Evolutionary conservation across 805 yeast genomes (phyloP).

Genomic region (Metschnikowia kofuensis): DNA sequence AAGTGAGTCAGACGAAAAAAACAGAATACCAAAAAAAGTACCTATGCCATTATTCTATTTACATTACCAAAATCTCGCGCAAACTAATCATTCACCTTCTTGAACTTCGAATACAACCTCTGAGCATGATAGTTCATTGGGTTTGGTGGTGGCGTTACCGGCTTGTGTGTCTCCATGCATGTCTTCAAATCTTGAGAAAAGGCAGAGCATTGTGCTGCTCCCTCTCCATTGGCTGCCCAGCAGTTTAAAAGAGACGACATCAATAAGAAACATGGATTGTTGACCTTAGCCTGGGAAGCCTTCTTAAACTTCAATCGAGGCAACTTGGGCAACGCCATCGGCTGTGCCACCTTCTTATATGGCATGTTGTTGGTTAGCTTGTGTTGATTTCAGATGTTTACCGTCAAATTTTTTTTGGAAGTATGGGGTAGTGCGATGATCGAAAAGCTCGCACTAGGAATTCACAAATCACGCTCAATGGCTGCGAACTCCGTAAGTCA

Average conservation of each 20-base stretch:
- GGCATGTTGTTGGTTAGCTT: conserved; percentile 28
- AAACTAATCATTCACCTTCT: conserved; percentile 36
- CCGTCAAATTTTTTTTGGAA: conserved; percentile 10
- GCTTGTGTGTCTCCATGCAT: conserved; percentile 59
- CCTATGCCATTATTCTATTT: conserved; percentile 7
- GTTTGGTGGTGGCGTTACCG: conserved; percentile 39
- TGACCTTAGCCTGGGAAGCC: conserved; percentile 53
- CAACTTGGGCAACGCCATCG: conserved; percentile 59
- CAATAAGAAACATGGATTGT: conserved; percentile 72
- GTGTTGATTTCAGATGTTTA: background rate
- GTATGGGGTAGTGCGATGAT: conserved; percentile 7
- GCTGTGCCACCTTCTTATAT: conserved; percentile 41
- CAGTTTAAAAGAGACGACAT: conserved; percentile 87
- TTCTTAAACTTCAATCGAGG: conserved; percentile 70
- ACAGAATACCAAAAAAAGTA: too few relatives aligned
- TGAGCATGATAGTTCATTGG: conserved; percentile 56
- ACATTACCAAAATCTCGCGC: conserved; percentile 4
- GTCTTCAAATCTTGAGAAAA: conserved; percentile 67
- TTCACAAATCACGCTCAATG: too few relatives aligned
- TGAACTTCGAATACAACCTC: conserved; percentile 54
- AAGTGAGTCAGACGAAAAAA: too few relatives aligned
- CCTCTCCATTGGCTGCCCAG: conserved; percentile 96
- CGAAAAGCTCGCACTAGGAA: conserved; percentile 1
- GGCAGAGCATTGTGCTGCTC: conserved; percentile 60
- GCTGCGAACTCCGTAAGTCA: too few relatives aligned